Evolutionary conservation across 129 eudicot genomes (phyloP).

Genomic region (Tanacetum coccineum): DNA sequence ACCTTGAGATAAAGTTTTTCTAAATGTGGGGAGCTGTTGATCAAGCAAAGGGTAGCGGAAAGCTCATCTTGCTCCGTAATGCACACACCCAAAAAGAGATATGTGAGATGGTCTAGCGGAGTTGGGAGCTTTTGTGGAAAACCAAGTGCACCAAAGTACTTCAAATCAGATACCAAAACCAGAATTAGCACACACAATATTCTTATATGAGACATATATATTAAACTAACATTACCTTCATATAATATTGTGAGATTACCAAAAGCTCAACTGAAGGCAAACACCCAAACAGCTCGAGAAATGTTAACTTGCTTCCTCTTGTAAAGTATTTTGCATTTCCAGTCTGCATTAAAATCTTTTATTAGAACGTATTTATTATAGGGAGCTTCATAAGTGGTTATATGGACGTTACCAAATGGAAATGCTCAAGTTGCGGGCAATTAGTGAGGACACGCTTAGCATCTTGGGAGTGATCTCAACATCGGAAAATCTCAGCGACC

Average conservation of each 20-base stretch:
- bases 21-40: not conserved
- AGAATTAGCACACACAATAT: not conserved
- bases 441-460: slow-evolving; percentile 9
- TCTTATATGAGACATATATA: not conserved
- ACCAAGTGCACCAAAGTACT: not conserved
- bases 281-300: not conserved
- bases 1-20: not conserved
- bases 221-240: slow-evolving; percentile 3
- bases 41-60: not conserved
- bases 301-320: not conserved
- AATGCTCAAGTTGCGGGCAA: slow-evolving; percentile 17
- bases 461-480: slow-evolving; percentile 5
- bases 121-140: not conserved
- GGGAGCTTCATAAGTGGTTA: not conserved
- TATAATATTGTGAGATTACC: not conserved
- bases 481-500: not conserved
- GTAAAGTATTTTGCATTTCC: not conserved
- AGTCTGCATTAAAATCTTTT: not conserved
- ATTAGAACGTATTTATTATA: not conserved
- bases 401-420: slow-evolving; percentile 4
- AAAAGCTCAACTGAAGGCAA: not conserved
- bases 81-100: not conserved
- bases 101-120: not conserved
- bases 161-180: not conserved
- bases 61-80: not conserved